These are phyloP conservation scores for Ceratobasidium sp. DNA, from an alignment of 1,284 basidiomycete species.

Conservation along the genomic window DNA sequence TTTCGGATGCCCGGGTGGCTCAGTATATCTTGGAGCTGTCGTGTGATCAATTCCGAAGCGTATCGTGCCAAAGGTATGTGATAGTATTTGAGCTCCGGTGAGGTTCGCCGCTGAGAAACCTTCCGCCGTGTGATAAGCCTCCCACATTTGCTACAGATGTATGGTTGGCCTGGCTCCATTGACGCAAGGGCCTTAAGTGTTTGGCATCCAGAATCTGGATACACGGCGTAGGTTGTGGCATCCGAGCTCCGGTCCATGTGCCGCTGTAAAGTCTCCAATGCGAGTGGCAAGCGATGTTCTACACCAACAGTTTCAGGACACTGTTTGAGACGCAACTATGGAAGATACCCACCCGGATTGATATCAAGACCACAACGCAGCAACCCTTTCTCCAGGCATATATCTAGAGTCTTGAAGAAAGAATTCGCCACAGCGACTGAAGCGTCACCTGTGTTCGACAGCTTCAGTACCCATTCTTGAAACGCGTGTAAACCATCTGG, in stretches of 20 bases:
- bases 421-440: background rate
- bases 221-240: background rate
- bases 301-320: background rate
- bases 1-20: background rate
- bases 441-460: background rate
- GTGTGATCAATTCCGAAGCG: background rate
- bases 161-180: background rate
- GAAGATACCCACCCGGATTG: conserved; percentile 2
- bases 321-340: no score
- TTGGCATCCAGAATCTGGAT: conserved; percentile 13
- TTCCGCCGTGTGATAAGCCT: background rate
- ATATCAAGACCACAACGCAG: background rate
- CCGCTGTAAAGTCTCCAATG: conserved; percentile 9
- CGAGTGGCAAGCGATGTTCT: background rate
- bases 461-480: background rate
- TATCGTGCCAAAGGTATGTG: background rate
- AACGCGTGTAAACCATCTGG: background rate
- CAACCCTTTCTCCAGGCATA: background rate
- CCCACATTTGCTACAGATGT: background rate
- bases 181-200: background rate
- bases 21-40: background rate
- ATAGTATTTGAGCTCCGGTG: background rate
- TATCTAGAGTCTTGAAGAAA: background rate
- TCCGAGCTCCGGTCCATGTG: background rate
- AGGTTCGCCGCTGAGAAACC: background rate